phyloP scores from a whole-genome alignment of 139 green algal genomes.

The Chlorella vulgaris region DNA sequence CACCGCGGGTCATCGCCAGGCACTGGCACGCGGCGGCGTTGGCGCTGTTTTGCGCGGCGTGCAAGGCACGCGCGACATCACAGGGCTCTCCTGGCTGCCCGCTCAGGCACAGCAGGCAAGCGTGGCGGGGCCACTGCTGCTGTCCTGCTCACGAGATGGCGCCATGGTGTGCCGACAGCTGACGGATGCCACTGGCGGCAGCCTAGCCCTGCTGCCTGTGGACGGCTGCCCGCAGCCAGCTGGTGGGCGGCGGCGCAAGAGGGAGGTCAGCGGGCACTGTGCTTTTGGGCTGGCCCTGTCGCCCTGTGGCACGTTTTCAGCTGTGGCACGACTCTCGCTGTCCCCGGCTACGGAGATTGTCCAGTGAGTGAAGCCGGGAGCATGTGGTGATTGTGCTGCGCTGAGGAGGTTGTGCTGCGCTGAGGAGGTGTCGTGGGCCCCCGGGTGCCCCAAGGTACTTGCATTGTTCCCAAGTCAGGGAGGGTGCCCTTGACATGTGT shows the following conservation, averaged over 20 bases:
- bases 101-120: conserved; percentile 15
- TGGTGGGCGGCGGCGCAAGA: neutral
- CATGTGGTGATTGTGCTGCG: neutral
- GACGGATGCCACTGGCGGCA: neutral
- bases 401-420: too few species aligned
- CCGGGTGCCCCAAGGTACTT: too few species aligned
- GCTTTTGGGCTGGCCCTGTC: conserved; percentile 34
- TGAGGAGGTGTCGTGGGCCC: too few species aligned
- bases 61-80: conserved; percentile 15
- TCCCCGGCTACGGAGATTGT: conserved; percentile 20
- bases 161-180: neutral
- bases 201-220: neutral
- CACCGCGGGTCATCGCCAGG: neutral
- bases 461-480: too few species aligned
- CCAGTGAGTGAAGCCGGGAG: conserved; percentile 29
- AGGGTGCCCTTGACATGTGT: neutral
- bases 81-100: conserved; percentile 29
- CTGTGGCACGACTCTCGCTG: conserved; percentile 16
- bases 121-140: conserved; percentile 8
- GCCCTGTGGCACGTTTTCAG: conserved; percentile 37
- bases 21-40: neutral
- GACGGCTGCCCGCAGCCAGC: conserved; percentile 6
- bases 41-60: neutral
- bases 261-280: conserved; percentile 16
- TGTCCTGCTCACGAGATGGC: conserved; percentile 11